These are phyloP conservation scores for Didymella segeticola DNA, from an alignment of 2,329 filamentous ascomycete species.

Conservation along the genomic window DNA sequence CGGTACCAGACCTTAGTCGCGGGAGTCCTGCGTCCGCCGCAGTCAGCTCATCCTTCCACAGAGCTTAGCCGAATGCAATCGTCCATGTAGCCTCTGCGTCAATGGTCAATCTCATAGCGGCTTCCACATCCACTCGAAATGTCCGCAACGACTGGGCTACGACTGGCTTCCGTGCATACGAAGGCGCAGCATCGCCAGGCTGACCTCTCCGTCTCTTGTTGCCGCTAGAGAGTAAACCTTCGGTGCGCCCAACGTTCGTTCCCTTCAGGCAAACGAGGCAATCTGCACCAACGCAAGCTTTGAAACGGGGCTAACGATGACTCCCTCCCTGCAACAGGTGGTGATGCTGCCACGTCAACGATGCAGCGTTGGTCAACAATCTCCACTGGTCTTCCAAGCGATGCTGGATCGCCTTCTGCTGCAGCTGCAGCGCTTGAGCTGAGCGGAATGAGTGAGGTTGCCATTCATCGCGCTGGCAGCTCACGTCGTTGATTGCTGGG, in stretches of 20 bases:
- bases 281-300: neutral
- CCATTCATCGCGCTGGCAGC: neutral
- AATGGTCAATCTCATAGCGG: too few relatives aligned
- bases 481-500: neutral
- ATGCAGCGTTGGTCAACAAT: neutral
- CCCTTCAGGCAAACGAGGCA: neutral
- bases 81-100: too few relatives aligned
- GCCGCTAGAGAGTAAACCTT: neutral
- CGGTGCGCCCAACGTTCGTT: neutral
- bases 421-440: neutral
- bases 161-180: neutral
- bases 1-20: neutral
- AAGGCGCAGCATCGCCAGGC: neutral
- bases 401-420: neutral
- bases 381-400: neutral
- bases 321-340: neutral
- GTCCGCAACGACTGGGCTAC: neutral
- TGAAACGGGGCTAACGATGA: neutral
- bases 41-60: neutral
- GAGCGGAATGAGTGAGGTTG: neutral
- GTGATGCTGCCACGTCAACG: neutral
- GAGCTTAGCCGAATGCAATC: neutral
- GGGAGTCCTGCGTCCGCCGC: neutral
- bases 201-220: neutral
- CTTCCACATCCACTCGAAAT: neutral